Base-by-base conservation (phyloP, 2,329 filamentous ascomycete species). In the Aspergillus fumigatiaffinis region DNA sequence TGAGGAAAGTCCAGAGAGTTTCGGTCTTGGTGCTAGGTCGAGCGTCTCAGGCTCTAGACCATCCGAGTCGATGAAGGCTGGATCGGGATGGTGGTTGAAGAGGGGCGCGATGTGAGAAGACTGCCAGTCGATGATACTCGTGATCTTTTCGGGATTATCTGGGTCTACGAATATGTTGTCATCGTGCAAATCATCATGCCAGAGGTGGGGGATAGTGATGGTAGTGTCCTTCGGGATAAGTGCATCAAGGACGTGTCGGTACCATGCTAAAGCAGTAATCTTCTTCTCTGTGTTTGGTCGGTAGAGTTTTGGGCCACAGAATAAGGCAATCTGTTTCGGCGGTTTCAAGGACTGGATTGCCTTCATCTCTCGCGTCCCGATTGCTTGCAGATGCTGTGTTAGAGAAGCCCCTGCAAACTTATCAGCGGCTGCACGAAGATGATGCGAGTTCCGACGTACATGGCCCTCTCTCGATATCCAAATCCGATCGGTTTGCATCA, bases 101-200 rank as follows among this genome's bases (percentile, higher is more conserved):
- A 72, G 63, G 1, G 70, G 69, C 1, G 66, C 65, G 50, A 71
- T 55, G 42, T 71, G 67, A 21, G 60, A 62, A 25, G 65, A 68
- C 55, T 73, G 67, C 69, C 68, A 72, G 59, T 72, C 67, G 26
- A 73, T 70, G 6, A 73, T 70, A 10, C 64, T 61, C 4, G 65
- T 64, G 23, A 72, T 68, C 4, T 56, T 62, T 54, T 53, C 61
- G 1, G 65, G 61, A 44, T 71, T 63, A 7, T 63, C 12, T 21
- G 66, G 68, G 58, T 73, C 69, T 29, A 73, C 63, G 28, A 72
- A 73, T 52, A 73, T 57, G 56, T 71, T 71, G 23, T 68, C 65
- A 59, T 64, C 59, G 50, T 71, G 65, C 23, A 71, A 55, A 62
- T 71, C 65, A 57, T 68, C 60, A 56, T 71, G 68, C 66, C 68